phyloP scores from a whole-genome alignment of 208 protist species.

The Blastocrithidia nonstop region DNA sequence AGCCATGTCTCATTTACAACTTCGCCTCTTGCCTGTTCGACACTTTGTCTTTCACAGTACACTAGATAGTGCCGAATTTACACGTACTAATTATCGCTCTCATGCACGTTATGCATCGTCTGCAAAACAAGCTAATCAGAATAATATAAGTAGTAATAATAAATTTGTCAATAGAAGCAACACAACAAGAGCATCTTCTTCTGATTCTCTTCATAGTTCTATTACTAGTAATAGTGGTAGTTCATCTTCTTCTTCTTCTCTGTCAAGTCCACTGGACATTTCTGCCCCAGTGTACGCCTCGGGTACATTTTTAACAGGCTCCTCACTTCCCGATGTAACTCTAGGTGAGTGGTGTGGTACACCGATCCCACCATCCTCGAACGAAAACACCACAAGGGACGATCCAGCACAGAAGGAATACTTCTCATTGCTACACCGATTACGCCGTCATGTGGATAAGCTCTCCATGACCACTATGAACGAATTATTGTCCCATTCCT shows the following conservation, averaged over 20 bases:
- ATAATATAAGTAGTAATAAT: background rate
- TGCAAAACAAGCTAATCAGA: background rate
- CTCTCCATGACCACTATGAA: slow-evolving; percentile 41
- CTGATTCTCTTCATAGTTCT: background rate
- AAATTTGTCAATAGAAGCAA: too few species aligned
- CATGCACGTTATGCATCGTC: too few species aligned
- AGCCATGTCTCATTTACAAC: slow-evolving; percentile 32
- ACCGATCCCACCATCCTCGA: slow-evolving; percentile 16
- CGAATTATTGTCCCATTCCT: slow-evolving; percentile 28
- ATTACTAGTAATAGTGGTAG: background rate
- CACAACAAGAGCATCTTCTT: background rate
- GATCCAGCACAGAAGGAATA: slow-evolving; percentile 58
- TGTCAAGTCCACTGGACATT: slow-evolving; percentile 8
- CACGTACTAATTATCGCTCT: too few species aligned
- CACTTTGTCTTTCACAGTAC: slow-evolving; percentile 76
- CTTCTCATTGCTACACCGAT: slow-evolving; percentile 48
- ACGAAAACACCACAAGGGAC: slow-evolving; percentile 6
- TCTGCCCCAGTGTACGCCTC: slow-evolving; percentile 10
- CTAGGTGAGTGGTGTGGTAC: slow-evolving; percentile 47
- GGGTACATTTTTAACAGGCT: slow-evolving; percentile 50
- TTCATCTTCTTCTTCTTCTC: too few species aligned
- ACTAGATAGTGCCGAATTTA: slow-evolving; percentile 13
- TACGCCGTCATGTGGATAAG: slow-evolving; percentile 27
- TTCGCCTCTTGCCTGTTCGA: slow-evolving; percentile 51
- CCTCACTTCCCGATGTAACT: slow-evolving; percentile 28